Percentiles rank a stretch among this genome's conserved stretches.
phyloP scores from a whole-genome alignment of 805 yeast genomes.

The Yamadazyma olivae region DNA sequence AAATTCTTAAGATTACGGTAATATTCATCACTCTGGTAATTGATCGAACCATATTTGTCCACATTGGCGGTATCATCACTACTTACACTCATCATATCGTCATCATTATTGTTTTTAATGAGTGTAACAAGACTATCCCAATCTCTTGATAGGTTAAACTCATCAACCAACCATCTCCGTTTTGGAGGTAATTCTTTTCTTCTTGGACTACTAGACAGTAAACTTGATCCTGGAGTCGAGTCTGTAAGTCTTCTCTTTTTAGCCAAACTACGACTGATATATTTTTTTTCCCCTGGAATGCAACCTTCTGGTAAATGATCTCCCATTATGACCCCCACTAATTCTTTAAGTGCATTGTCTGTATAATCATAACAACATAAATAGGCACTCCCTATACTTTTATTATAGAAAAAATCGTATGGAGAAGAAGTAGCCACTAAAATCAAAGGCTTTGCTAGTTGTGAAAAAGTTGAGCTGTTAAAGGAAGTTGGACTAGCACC shows the following conservation, averaged over 20 bases:
- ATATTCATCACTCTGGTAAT: conserved; percentile 25
- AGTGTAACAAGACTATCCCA: conserved; percentile 45
- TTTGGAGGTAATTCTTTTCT: conserved; percentile 22
- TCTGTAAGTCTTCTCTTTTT: conserved; percentile 18
- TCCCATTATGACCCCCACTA: conserved; percentile 55
- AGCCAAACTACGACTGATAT: conserved; percentile 16
- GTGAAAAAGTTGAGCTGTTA: conserved; percentile 18
- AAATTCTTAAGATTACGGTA: conserved; percentile 28
- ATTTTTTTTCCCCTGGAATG: conserved; percentile 53
- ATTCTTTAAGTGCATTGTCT: conserved; percentile 44
- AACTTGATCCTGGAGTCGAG: conserved; percentile 4
- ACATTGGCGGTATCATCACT: conserved; percentile 2
- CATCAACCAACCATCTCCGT: conserved; percentile 57
- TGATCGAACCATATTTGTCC: conserved; percentile 13
- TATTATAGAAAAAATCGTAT: conserved; percentile 56
- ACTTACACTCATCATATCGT: conserved; percentile 16
- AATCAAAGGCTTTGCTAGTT: conserved; percentile 48
- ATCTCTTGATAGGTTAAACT: conserved; percentile 48
- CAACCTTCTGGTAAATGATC: conserved; percentile 48
- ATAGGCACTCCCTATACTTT: conserved; percentile 53
- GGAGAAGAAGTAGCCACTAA: conserved; percentile 63
- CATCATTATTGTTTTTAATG: conserved; percentile 37
- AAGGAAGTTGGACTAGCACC: conserved; percentile 40
- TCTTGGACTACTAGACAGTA: conserved; percentile 1
- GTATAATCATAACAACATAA: conserved; percentile 63